Base-by-base conservation (phyloP, 495 filamentous ascomycete genomes). In the Neurospora hispaniola region DNA sequence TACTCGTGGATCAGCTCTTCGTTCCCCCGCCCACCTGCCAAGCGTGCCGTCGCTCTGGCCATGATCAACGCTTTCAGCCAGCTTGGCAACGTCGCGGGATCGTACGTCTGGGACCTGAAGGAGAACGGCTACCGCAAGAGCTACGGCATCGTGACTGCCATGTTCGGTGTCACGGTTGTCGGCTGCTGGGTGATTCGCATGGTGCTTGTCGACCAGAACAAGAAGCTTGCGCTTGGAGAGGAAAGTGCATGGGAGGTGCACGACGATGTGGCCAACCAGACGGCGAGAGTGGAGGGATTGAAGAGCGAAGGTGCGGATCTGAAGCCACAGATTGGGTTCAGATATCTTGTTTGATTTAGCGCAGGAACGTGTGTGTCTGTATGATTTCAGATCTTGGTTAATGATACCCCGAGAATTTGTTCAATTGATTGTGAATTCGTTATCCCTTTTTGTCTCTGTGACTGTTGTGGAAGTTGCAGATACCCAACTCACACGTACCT, bases 31-130 rank as follows among this genome's bases (percentile, higher is more conserved):
- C 93, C 93, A 3, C 92, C 90, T 0, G 88, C 90, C 0, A 96
- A 96, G 82, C 88, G 92, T 74, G 92, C 93, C 1, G 93, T 92
- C 7, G 91, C 92, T 0, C 81, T 94, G 0, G 93, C 92, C 6
- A 85, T 87, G 74, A 90, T 94, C 79, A 96, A 96, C 77, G 91
- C 91, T 1, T 86, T 94, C 59, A 88, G 87, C 20, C 94, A 94
- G 79, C 81, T 86, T 5, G 88, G 88, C 73, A 88, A 85, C 73
- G 93, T 96, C 69, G 94, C 91, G 70, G 90, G 91, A 2, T 86
- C 84, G 43, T 96, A 93, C 75, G 89, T 94, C 81, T 96, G 94
- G 79, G 86, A 87, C 5, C 72, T 81, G 12, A 78, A 78, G 41
- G 82, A 79, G 1, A 77, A 81, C 73, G 79, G 80, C n/a, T 83